A percentile compares a stretch with the other conserved stretches of the same genome.
These are phyloP conservation scores for Capsella rubella DNA, from an alignment of 441 rosid species.

Conservation along the genomic window DNA sequence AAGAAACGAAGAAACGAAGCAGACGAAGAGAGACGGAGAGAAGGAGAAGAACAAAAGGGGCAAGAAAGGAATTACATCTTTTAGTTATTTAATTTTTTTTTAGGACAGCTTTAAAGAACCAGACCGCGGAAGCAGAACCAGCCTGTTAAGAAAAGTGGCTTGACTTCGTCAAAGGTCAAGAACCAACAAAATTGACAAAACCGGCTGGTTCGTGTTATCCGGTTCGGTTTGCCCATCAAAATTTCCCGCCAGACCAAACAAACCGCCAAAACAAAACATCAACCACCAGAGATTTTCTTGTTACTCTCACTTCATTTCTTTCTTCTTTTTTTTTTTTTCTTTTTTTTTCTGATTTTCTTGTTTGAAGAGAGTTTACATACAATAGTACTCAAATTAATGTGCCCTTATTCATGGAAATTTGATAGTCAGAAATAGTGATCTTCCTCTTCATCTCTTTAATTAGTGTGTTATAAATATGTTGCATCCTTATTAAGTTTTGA, in stretches of 20 bases:
- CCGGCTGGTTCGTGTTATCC: constrained; percentile 9
- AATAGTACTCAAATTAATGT: too few species aligned
- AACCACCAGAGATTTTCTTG: background rate
- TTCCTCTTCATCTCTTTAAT: too few species aligned
- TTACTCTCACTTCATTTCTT: too few species aligned
- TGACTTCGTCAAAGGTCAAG: constrained; percentile 14
- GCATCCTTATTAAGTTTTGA: too few species aligned
- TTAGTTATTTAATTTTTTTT: background rate
- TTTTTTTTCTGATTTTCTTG: too few species aligned
- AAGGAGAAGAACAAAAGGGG: constrained; percentile 33
- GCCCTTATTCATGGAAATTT: too few species aligned
- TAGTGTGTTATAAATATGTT: too few species aligned
- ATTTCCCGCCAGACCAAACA: constrained; percentile 15
- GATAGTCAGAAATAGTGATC: too few species aligned
- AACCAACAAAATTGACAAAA: background rate
- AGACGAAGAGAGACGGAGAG: background rate
- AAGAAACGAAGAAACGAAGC: constrained; percentile 23
- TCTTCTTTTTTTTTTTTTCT: too few species aligned
- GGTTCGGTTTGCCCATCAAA: background rate
- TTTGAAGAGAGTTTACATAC: too few species aligned
- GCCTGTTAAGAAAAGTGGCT: constrained; percentile 10
- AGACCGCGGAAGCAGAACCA: constrained; percentile 30
- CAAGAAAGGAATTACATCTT: constrained; percentile 28
- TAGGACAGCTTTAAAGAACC: constrained; percentile 20
- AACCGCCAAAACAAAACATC: background rate